Conservation (phyloP, 2,329 filamentous ascomycete species). For the Cucurbitaria berberidis region DNA sequence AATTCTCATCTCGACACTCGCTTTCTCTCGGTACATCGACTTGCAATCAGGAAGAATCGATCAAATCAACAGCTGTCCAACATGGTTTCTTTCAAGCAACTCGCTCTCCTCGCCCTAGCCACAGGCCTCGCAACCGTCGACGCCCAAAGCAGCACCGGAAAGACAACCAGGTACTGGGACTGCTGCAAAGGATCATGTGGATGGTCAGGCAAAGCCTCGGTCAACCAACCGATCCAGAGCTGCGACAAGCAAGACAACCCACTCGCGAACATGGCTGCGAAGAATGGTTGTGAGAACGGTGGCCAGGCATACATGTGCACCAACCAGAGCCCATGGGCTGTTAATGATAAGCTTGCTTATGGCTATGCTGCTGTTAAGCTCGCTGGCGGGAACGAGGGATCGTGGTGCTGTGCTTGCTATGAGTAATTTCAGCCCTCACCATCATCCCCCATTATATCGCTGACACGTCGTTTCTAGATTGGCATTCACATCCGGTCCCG, state of each 20-base stretch:
- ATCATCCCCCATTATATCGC: background rate
- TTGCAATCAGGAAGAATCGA: background rate
- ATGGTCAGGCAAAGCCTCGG: constrained; percentile 63
- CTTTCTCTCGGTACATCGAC: background rate
- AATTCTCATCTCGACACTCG: background rate
- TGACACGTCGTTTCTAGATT: constrained; percentile 43
- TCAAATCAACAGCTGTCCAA: constrained; percentile 8
- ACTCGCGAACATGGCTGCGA: constrained; percentile 58
- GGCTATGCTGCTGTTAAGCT: constrained; percentile 70
- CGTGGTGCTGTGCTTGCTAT: constrained; percentile 72
- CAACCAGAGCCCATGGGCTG: constrained; percentile 67
- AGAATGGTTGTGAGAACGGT: constrained; percentile 61
- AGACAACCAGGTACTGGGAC: constrained; percentile 56
- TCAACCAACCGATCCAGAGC: constrained; percentile 59
- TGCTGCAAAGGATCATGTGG: constrained; percentile 74
- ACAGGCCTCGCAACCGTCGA: constrained; percentile 35
- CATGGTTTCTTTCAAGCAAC: constrained; percentile 38
- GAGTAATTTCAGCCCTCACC: constrained; percentile 43
- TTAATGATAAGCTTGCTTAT: constrained; percentile 64
- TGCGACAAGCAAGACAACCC: constrained; percentile 65
- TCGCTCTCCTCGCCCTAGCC: constrained; percentile 34
- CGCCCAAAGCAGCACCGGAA: constrained; percentile 35
- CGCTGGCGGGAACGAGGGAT: constrained; percentile 58
- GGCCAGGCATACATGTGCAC: constrained; percentile 65
- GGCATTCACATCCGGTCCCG: constrained; percentile 63